Evolutionary conservation across 2,329 filamentous ascomycete genomes (phyloP).

Genomic region (Ophiocordyceps australis): DNA sequence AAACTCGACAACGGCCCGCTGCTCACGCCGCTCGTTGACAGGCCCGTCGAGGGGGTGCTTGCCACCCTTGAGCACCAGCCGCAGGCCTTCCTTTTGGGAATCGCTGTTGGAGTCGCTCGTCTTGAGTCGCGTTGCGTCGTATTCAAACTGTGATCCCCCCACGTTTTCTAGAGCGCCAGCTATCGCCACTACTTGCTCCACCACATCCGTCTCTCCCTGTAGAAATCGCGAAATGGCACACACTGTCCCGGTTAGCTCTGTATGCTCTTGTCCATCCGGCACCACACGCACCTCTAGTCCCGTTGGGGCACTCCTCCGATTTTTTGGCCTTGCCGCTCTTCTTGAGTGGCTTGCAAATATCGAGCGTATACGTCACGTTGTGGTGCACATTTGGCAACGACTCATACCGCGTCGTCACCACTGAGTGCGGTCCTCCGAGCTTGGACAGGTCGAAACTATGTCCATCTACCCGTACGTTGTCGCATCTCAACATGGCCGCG

Average conservation of each 20-base stretch:
- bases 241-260: no score
- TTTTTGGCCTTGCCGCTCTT: constrained; percentile 36
- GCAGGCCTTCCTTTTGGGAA: constrained; percentile 50
- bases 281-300: constrained; percentile 46
- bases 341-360: constrained; percentile 54
- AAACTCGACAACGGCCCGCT: constrained; percentile 72
- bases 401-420: constrained; percentile 38
- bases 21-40: constrained; percentile 30
- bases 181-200: constrained; percentile 48
- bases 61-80: constrained; percentile 48
- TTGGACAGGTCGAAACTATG: constrained; percentile 44
- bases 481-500: constrained; percentile 40
- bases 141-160: constrained; percentile 43
- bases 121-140: constrained; percentile 47
- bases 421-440: constrained; percentile 49
- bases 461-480: constrained; percentile 37
- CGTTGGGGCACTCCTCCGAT: constrained; percentile 45
- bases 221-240: constrained; percentile 54
- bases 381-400: constrained; percentile 27
- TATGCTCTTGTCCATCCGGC: no score
- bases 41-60: constrained; percentile 31
- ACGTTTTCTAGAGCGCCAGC: constrained; percentile 48
- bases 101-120: constrained; percentile 45
- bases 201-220: constrained; percentile 25
- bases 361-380: constrained; percentile 70